Base-by-base conservation (phyloP, 2,329 filamentous ascomycete species). In the Penicillium sp. region DNA sequence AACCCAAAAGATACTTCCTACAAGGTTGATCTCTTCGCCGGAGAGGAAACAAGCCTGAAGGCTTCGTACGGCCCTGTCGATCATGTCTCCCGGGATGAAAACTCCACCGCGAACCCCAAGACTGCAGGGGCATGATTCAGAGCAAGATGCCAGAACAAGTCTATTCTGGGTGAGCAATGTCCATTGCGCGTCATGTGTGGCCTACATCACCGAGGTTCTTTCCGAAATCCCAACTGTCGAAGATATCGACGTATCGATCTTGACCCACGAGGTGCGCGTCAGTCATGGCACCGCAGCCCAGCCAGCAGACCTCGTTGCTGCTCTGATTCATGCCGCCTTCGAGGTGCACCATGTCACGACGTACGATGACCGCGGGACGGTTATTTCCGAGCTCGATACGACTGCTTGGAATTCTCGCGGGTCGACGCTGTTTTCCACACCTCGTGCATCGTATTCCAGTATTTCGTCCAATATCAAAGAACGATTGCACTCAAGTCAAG, bases 121-220 rank as follows among this genome's bases (percentile, higher is more conserved):
- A 15, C 32, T 43, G 37, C 44, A 53, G 33, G 41, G 32, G 21
- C 36, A 27, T 18, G 27, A 31, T 27, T 15, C 30, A 17, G 35
- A 37, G 3, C 9, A 8, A 4, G 26, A 41, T 23, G 34, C 18
- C 6, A 50, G 50, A 35, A 51, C 39, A 35, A 65, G 59, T 44
- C 49, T 64, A 15, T 64, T 73, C 19, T 65, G 72, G 40, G 68
- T 72, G 34, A 68, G 67, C 42, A 74, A 74, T 43, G 65, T 74
- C 26, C 71, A 74, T 51, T 74, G 71, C 50, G 57, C 70, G 11
- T 73, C 70, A 14, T 74, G 71, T 42, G 68, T 74, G 15, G 57
- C 68, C 31, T 69, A 72, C 49, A 64, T 71, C 32, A 63, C 64
- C 21, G 67, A 70, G 51, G 59, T 72, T n/a, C 56, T 74, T 1